These are phyloP conservation scores for Fusarium sacchari DNA, from an alignment of 2,329 filamentous ascomycete genomes.

Conservation along the genomic window DNA sequence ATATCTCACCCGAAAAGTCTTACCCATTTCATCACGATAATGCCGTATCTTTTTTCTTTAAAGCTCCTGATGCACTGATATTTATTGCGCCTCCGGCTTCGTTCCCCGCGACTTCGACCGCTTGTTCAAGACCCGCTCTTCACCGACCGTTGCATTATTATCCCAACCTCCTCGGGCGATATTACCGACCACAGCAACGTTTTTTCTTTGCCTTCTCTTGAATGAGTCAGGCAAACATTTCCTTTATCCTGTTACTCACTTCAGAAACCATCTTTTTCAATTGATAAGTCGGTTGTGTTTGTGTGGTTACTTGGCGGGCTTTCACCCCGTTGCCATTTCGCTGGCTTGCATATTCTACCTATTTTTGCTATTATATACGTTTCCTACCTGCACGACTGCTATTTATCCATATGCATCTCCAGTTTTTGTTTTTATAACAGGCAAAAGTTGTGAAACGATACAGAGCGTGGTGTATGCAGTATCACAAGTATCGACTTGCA, in stretches of 20 bases:
- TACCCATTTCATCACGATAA: conserved; percentile 12
- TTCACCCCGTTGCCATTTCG: conserved; percentile 28
- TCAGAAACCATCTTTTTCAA: conserved; percentile 23
- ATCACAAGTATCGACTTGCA: conserved; percentile 21
- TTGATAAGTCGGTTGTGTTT: conserved; percentile 29
- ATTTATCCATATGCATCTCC: conserved; percentile 13
- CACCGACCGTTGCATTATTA: conserved; percentile 37
- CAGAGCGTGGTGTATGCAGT: conserved; percentile 30
- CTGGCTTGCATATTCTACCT: conserved; percentile 14
- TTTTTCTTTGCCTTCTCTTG: conserved; percentile 26
- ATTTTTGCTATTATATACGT: conserved; percentile 24
- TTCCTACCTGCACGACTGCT: conserved; percentile 30
- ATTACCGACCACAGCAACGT: conserved; percentile 29
- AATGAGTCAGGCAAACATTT: conserved; percentile 28
- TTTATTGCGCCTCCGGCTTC: conserved; percentile 31
- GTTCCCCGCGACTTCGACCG: conserved; percentile 35
- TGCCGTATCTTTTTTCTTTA: conserved; percentile 7
- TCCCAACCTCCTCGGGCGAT: conserved; percentile 40
- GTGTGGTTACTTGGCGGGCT: conserved; percentile 23
- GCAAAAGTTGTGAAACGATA: conserved; percentile 31
- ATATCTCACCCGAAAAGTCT: conserved; percentile 15
- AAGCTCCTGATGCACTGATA: conserved; percentile 17
- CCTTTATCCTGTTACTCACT: conserved; percentile 22
- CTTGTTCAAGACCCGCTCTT: conserved; percentile 42
- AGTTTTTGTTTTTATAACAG: conserved; percentile 20